Evolutionary conservation across 345 rosid species (phyloP).

Genomic region (Salix suchowensis): DNA sequence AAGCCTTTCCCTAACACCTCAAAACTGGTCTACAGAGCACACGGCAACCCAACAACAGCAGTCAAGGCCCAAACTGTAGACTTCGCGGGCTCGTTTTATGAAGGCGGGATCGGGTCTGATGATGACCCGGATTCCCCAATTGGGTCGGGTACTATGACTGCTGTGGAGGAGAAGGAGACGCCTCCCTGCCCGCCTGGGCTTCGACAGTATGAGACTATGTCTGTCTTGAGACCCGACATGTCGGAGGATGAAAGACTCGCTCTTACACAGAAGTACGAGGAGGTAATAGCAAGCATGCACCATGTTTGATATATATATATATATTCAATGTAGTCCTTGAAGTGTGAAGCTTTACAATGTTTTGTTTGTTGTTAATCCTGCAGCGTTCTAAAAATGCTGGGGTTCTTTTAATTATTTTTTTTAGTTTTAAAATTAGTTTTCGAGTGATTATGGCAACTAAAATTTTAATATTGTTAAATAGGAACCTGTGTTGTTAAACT

Average conservation of each 20-base stretch:
- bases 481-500: not conserved
- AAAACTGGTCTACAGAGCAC: conserved; percentile 18
- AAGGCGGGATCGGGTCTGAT: conserved; percentile 57
- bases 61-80: conserved; percentile 61
- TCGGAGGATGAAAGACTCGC: conserved; percentile 86
- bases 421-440: not conserved
- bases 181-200: conserved; percentile 95
- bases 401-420: no score
- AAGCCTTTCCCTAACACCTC: conserved; percentile 35
- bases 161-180: conserved; percentile 67
- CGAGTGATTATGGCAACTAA: not conserved
- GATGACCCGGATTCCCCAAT: conserved; percentile 54
- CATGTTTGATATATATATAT: not conserved
- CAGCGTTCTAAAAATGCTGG: not conserved
- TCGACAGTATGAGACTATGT: conserved; percentile 81
- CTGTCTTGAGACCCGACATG: conserved; percentile 90
- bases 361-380: not conserved
- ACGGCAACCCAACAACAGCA: conserved; percentile 6
- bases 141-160: conserved; percentile 29
- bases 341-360: not conserved
- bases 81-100: conserved; percentile 76
- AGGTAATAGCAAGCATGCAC: conserved; percentile 43
- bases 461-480: not conserved
- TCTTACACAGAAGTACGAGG: conserved; percentile 93
- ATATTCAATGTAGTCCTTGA: not conserved